These are phyloP conservation scores for Sporothrix humicola DNA, from an alignment of 2,329 filamentous ascomycete species.

Conservation along the genomic window DNA sequence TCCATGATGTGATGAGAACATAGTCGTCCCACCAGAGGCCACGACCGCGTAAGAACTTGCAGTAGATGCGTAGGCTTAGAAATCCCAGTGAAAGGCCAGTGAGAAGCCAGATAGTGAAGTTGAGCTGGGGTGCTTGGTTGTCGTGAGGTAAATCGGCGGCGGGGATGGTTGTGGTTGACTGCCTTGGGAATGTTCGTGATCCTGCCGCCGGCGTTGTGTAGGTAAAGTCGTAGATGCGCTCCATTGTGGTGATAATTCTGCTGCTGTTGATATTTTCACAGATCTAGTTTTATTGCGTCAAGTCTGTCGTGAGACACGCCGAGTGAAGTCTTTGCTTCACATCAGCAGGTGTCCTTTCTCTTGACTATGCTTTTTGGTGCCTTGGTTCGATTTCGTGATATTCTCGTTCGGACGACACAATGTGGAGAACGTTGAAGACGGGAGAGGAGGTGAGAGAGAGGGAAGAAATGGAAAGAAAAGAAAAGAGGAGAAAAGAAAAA, in stretches of 20 bases:
- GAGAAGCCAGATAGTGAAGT: conserved; percentile 39
- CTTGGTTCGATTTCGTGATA: neutral
- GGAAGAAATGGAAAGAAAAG: neutral
- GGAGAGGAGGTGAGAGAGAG: neutral
- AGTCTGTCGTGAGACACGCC: conserved; percentile 20
- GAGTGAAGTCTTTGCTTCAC: conserved; percentile 4
- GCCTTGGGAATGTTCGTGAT: neutral
- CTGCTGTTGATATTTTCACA: neutral
- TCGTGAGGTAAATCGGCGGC: conserved; percentile 32
- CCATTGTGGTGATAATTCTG: neutral
- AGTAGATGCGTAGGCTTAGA: conserved; percentile 41
- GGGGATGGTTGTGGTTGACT: neutral
- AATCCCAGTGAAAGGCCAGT: conserved; percentile 37
- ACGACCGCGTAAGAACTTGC: conserved; percentile 41
- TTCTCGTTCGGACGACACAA: neutral
- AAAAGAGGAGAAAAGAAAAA: neutral
- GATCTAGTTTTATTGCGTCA: neutral
- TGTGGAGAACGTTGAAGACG: neutral
- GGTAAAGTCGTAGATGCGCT: conserved; percentile 1
- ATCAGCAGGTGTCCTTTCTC: neutral
- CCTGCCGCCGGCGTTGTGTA: neutral
- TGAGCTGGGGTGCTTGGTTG: conserved; percentile 38
- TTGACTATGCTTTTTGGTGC: neutral
- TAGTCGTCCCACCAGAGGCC: conserved; percentile 44
- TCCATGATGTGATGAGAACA: conserved; percentile 41